Evolutionary conservation across 108 stramenopile species (phyloP).

Genomic region (Cyclotella sp.): DNA sequence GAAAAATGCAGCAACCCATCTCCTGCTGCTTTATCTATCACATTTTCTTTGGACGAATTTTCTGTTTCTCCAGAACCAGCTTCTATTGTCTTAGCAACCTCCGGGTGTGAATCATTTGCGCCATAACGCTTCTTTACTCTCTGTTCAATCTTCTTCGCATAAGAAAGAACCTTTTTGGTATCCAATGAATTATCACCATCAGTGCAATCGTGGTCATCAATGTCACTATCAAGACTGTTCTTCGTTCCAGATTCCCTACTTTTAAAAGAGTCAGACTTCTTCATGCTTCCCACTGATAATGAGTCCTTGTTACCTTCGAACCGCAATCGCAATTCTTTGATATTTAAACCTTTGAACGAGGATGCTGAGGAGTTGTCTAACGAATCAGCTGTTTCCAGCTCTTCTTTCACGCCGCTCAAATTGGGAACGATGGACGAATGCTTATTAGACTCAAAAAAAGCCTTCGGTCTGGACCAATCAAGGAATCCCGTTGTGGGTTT

Average conservation of each 20-base stretch:
- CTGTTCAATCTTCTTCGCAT: slow-evolving; percentile 28
- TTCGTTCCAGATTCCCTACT: slow-evolving; percentile 20
- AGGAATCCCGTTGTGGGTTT: background rate
- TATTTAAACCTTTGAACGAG: slow-evolving; percentile 4
- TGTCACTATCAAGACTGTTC: slow-evolving; percentile 32
- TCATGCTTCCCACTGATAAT: background rate
- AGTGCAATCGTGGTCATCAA: slow-evolving; percentile 24
- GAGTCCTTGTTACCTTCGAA: slow-evolving; percentile 26
- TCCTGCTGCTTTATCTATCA: background rate
- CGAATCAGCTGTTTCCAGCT: background rate
- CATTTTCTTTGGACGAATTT: slow-evolving; percentile 39
- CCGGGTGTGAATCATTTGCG: background rate
- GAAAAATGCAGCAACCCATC: slow-evolving; percentile 9
- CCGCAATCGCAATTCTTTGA: slow-evolving; percentile 25
- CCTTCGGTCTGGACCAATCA: background rate
- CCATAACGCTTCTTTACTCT: background rate
- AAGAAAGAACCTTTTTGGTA: slow-evolving; percentile 33
- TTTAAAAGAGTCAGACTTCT: slow-evolving; percentile 18
- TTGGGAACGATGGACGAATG: background rate
- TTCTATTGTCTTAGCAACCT: slow-evolving; percentile 5
- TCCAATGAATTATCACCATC: slow-evolving; percentile 33
- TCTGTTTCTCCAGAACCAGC: slow-evolving; percentile 22
- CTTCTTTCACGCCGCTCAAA: background rate
- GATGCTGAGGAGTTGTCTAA: background rate
- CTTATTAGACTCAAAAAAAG: background rate